A percentile compares a stretch with the other conserved stretches of the same genome.
Conservation (phyloP, 2,329 filamentous ascomycete species). For the Monascus ruber region DNA sequence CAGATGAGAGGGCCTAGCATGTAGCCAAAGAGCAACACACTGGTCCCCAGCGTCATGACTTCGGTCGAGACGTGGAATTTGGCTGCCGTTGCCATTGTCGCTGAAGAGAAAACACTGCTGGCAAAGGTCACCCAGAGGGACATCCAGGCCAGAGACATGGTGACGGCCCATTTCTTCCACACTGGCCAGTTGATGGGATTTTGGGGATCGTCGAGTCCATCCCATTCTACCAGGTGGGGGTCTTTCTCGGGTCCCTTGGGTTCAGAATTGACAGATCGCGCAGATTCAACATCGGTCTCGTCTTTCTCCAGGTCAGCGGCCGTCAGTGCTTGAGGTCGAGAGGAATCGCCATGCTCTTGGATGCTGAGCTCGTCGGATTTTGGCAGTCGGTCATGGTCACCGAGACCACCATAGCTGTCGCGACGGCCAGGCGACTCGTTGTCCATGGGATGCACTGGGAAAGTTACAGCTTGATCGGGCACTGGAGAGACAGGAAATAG, state of each 20-base stretch:
- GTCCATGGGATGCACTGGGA: too few species aligned
- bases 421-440: too few species aligned
- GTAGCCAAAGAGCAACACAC: slow-evolving; percentile 31
- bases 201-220: slow-evolving; percentile 18
- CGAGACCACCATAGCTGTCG: too few species aligned
- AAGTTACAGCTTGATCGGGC: too few species aligned
- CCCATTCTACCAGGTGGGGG: slow-evolving; percentile 20
- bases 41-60: slow-evolving; percentile 36
- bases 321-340: too few species aligned
- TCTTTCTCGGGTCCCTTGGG: slow-evolving; percentile 10
- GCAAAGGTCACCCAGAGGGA: slow-evolving; percentile 39
- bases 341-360: too few species aligned
- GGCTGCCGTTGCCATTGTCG: slow-evolving; percentile 27
- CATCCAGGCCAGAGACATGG: slow-evolving; percentile 23
- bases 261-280: slow-evolving; percentile 1
- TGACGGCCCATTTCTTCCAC: slow-evolving; percentile 30
- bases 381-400: too few species aligned
- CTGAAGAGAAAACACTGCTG: slow-evolving; percentile 36
- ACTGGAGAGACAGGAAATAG: too few species aligned
- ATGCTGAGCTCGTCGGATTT: too few species aligned
- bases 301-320: slow-evolving; percentile 5
- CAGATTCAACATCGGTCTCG: slow-evolving; percentile 9
- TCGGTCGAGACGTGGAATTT: slow-evolving; percentile 32
- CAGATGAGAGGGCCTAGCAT: slow-evolving; percentile 19
- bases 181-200: slow-evolving; percentile 18